A percentile compares a stretch with the other conserved stretches of the same genome.
Conservation (phyloP, 2,329 filamentous ascomycete species). For the Cercospora sp. region DNA sequence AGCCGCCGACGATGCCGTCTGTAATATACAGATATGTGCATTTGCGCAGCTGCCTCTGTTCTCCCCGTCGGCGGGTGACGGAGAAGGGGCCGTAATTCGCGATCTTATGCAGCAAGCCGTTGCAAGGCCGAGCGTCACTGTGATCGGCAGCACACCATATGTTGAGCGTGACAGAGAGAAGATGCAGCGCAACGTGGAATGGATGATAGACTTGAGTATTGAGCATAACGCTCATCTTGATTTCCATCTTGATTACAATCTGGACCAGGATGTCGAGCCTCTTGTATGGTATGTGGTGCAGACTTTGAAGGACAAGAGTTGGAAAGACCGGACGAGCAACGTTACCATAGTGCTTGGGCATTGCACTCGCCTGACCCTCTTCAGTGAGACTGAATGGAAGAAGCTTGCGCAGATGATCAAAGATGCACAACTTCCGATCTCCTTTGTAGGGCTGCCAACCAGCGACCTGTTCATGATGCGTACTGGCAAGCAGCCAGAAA, state of each 20-base stretch:
- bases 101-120: slow-evolving; percentile 51
- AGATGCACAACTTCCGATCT: slow-evolving; percentile 55
- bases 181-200: slow-evolving; percentile 60
- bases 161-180: slow-evolving; percentile 58
- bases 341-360: slow-evolving; percentile 65
- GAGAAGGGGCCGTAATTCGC: slow-evolving; percentile 53
- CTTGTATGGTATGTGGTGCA: slow-evolving; percentile 58
- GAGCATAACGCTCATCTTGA: slow-evolving; percentile 59
- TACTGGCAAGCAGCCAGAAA: slow-evolving; percentile 37
- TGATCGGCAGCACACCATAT: slow-evolving; percentile 68
- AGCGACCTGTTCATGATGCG: slow-evolving; percentile 74
- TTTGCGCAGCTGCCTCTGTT: slow-evolving; percentile 72
- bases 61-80: slow-evolving; percentile 46
- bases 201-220: slow-evolving; percentile 60
- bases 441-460: slow-evolving; percentile 68
- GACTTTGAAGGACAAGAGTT: slow-evolving; percentile 52
- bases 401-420: slow-evolving; percentile 52
- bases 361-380: slow-evolving; percentile 65
- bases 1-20: slow-evolving; percentile 52
- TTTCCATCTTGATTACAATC: slow-evolving; percentile 71
- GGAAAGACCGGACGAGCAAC: slow-evolving; percentile 46
- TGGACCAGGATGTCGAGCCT: slow-evolving; percentile 53
- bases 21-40: slow-evolving; percentile 65
- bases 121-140: slow-evolving; percentile 52
- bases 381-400: slow-evolving; percentile 53